Evolutionary conservation across 768 basidiomycete genomes (phyloP), one percentile per base, ranked within the genome.

Genomic region (Chalciporus sphaerocephalus): DNA sequence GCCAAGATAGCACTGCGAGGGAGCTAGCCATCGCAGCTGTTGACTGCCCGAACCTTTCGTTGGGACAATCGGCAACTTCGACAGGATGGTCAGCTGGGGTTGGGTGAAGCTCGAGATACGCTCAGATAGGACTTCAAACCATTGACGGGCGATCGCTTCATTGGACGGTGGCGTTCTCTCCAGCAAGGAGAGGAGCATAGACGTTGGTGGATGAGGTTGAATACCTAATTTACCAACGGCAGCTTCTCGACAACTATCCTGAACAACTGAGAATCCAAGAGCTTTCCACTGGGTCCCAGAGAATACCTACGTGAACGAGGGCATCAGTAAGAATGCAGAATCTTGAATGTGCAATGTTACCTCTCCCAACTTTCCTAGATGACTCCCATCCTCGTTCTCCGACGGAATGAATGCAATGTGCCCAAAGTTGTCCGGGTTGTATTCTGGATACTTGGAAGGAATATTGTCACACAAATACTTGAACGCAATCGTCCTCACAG

Each of bases 391-490:
- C 5, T 74, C 70, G 15, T 75, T 70, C 3, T 79, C 55, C 3
- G 92, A 82, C 1, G 95, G 95, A 36, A 99, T 79, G 67, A 89
- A 99, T 0, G 85, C 70, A 8, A 87, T 58, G 20, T 81, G 68
- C 4, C 70, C 65, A 51, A 80, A 87, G 11, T 73, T 57, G 12
- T 68, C 59, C n/a, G 79, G 73, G 35, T 78, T 69, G 51, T 87
- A 87, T 32, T 78, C 68, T 2, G 65, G 58, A 57, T 88, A 94
- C 45, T 76, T 76, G 1, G 69, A 72, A 7, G 70, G 60, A 22
- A 84, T 72, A 55, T 94, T 86, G 40, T 90, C 83, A 36, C 94
- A 66, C 24, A 97, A 74, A 67, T 95, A 98, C 45, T 82, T 81
- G 44, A 97, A 70, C 0, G 92, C 92, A 9, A 69, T 64, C 5